phyloP scores from a whole-genome alignment of 1,139 yeast genomes.

The Yamadazyma oceani region DNA sequence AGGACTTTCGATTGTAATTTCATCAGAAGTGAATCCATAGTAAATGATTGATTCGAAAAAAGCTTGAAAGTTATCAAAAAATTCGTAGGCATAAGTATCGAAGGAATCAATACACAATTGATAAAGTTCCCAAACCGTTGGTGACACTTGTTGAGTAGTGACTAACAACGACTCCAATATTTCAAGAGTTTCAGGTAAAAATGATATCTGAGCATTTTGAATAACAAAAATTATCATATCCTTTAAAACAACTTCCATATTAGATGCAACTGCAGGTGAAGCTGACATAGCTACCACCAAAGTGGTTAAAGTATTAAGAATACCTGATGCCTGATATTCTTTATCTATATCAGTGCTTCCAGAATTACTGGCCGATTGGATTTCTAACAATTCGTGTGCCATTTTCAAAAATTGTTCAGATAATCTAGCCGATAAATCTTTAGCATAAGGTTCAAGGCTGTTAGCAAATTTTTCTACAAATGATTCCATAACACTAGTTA shows the following conservation, averaged over 20 bases:
- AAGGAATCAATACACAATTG: slow-evolving; percentile 45
- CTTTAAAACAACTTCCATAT: slow-evolving; percentile 39
- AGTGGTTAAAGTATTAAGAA: slow-evolving; percentile 51
- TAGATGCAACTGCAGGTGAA: slow-evolving; percentile 44
- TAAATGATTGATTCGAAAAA: slow-evolving; percentile 50
- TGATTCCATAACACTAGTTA: slow-evolving; percentile 56
- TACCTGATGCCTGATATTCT: slow-evolving; percentile 54
- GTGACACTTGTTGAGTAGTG: slow-evolving; percentile 41
- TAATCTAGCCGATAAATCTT: slow-evolving; percentile 48
- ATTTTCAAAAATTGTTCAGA: slow-evolving; percentile 47
- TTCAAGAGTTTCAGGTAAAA: slow-evolving; percentile 50
- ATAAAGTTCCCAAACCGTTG: slow-evolving; percentile 50
- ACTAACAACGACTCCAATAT: slow-evolving; percentile 49
- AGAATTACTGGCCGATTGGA: slow-evolving; percentile 22
- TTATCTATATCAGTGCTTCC: slow-evolving; percentile 39
- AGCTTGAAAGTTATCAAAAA: slow-evolving; percentile 48
- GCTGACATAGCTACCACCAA: slow-evolving; percentile 53
- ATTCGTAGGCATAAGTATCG: slow-evolving; percentile 55
- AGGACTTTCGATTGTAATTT: slow-evolving; percentile 35
- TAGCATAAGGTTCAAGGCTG: slow-evolving; percentile 57
- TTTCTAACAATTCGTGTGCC: slow-evolving; percentile 45
- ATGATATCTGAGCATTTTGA: slow-evolving; percentile 48
- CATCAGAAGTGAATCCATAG: slow-evolving; percentile 42
- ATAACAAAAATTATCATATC: slow-evolving; percentile 46
- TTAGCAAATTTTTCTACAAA: slow-evolving; percentile 54